Evolutionary conservation across 768 basidiomycete genomes (phyloP).

Genomic region (Tylopilus plumbeoviolaceoides): DNA sequence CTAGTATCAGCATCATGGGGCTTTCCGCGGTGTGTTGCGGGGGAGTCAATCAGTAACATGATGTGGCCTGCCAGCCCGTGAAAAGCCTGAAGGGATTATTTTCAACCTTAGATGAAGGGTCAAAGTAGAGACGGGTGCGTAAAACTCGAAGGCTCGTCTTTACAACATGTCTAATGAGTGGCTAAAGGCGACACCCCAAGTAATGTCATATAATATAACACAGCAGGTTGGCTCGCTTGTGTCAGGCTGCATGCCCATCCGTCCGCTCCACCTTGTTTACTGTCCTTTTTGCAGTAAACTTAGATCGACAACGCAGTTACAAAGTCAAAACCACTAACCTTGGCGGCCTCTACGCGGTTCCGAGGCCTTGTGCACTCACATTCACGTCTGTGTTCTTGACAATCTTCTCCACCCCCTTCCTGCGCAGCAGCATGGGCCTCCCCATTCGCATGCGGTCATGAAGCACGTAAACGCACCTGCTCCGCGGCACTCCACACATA

Average conservation of each 20-base stretch:
- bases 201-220: neutral
- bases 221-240: too few relatives aligned
- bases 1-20: neutral
- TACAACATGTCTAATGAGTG: neutral
- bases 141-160: neutral
- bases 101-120: neutral
- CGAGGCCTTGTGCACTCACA: neutral
- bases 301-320: neutral
- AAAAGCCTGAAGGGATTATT: neutral
- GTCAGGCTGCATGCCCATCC: neutral
- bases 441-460: neutral
- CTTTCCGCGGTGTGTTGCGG: neutral
- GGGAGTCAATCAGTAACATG: neutral
- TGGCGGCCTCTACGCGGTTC: neutral
- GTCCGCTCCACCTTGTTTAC: neutral
- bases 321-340: neutral
- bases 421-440: too few relatives aligned
- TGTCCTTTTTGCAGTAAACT: neutral
- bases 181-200: neutral
- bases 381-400: constrained; percentile 5
- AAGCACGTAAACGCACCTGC: constrained; percentile 2
- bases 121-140: neutral
- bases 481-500: constrained; percentile 8
- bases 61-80: neutral
- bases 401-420: constrained; percentile 3